Percentiles rank a stretch among this genome's conserved stretches.
Conservation (phyloP, 2,329 filamentous ascomycete species). For the Rhinocladiella mackenziei region DNA sequence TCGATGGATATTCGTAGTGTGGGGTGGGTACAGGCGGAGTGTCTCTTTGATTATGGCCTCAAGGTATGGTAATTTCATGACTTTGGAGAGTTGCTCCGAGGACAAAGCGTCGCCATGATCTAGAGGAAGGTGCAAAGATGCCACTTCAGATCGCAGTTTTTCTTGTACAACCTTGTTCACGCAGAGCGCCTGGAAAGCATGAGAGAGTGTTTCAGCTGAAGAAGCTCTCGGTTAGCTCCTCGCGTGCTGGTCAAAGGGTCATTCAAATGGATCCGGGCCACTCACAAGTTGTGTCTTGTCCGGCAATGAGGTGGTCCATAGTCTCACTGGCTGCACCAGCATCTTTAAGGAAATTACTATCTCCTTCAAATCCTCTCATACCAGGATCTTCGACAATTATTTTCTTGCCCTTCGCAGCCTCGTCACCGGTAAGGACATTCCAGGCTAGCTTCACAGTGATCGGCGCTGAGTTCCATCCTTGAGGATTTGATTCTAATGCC, state of each 20-base stretch:
- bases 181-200: background rate
- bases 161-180: background rate
- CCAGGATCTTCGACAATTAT: background rate
- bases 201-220: background rate
- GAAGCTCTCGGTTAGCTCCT: too few relatives aligned
- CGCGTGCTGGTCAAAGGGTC: too few relatives aligned
- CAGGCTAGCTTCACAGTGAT: background rate
- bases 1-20: background rate
- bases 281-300: background rate
- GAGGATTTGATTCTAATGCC: background rate
- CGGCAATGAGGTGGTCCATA: background rate
- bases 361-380: background rate
- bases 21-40: background rate
- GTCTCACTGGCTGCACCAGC: background rate
- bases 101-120: background rate
- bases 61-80: conserved; percentile 1
- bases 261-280: too few relatives aligned
- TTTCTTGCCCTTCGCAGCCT: background rate
- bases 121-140: background rate
- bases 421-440: background rate
- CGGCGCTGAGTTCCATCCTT: background rate
- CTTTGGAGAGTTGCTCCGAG: background rate
- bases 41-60: conserved; percentile 5
- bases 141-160: background rate
- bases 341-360: background rate